Evolutionary conservation across 345 rosid genomes (phyloP).

Genomic region (Brassica rapa): DNA sequence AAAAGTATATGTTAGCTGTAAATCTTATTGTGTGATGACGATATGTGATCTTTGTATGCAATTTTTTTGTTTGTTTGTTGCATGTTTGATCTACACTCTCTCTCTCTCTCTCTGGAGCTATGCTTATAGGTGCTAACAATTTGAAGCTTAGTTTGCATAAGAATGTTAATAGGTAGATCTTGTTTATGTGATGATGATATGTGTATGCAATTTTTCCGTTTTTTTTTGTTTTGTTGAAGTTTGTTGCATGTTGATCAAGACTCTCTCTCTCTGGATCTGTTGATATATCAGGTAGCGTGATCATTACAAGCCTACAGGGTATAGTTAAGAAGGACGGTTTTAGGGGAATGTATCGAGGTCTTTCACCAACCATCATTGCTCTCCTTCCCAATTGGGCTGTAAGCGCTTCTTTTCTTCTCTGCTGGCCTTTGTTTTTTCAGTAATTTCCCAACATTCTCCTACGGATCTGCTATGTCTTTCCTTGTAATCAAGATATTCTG

Average conservation of each 20-base stretch:
- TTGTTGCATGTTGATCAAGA: constrained; percentile 1
- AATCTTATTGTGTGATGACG: constrained; percentile 1
- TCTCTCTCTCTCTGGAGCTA: not conserved
- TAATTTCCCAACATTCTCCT: not conserved
- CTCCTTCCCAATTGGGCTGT: constrained; percentile 98
- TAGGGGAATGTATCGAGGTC: constrained; percentile 89
- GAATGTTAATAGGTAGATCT: not conserved
- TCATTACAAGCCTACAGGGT: constrained; percentile 62
- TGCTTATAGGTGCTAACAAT: not conserved
- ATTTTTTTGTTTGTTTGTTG: not conserved
- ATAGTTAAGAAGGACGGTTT: constrained; percentile 72
- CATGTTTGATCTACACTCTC: not conserved
- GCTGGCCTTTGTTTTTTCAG: not conserved
- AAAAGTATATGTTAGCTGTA: not conserved
- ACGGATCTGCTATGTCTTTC: not conserved
- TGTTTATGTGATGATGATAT: not conserved
- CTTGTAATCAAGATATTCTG: not conserved
- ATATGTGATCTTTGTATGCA: not conserved
- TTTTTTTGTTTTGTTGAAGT: not conserved
- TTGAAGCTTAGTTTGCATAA: constrained; percentile 7
- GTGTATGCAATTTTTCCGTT: not conserved
- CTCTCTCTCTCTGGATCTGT: constrained; percentile 6
- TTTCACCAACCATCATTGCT: constrained; percentile 89
- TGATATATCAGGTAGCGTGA: constrained; percentile 64
- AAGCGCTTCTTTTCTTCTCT: constrained; percentile 40